Evolutionary conservation across 371 early-diverging fungal species (phyloP), one percentile per base, ranked within the genome.

Genomic region (Mucor racemosus): DNA sequence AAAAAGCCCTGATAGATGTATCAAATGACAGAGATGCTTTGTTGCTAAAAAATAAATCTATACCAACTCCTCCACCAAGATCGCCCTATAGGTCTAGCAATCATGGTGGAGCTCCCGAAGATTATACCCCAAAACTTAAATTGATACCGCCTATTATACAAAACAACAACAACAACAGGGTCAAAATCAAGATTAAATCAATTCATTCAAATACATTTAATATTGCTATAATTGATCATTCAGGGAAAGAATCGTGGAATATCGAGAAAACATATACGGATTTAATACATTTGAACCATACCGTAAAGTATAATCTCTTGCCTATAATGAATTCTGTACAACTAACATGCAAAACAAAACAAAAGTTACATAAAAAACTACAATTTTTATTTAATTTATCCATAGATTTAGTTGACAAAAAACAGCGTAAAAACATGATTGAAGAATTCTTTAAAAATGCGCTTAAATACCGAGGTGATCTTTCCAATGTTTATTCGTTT

Each of bases 231-330:
- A 44, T 60, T 10, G 15, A 60, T 4, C 31, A 42, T 6, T 31
- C 15, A 31, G 31, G 15, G 1, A 21, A 68, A 44, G 88, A 94
- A 56, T 68, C 91, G 55, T 94, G 95, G 95, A 80, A 87, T 11
- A 84, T 94, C 44, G 92, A 91, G 68, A 95, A 95, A 76, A 76
- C 86, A 38, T 95, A 94, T 72, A 78, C 88, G 3, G 94, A 95
- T 70, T 90, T 95, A 75, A 69, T 92, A 21, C 65, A 76, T 21
- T 77, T 95, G 54, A 92, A 95, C 19, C 44, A 44, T 17, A 44
- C 44, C 3, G 44, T 44, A 44, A 42, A 17, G 44, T 17, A 26
- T 26, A 26, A 26, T 26, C 3, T 26, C 3, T 15, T 44, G 6
- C 4, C 15, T 7, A 44, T 13, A 44, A 44, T 44, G 44, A 44